Conservation (phyloP, 176 grass and related monocot genomes). For the Oropetium thomaeum region DNA sequence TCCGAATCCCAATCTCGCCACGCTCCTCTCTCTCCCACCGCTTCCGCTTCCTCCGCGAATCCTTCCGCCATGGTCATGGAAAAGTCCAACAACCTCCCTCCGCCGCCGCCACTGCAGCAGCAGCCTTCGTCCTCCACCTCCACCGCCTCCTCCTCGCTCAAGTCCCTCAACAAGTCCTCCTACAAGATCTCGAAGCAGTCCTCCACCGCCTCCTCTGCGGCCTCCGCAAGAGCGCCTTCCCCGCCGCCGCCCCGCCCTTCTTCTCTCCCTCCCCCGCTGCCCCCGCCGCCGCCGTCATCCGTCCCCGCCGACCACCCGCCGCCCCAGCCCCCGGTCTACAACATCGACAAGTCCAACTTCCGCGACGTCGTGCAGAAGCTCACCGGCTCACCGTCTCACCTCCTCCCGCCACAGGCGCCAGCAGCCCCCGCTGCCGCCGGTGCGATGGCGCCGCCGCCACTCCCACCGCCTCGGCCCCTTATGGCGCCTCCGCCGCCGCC, state of each 20-base stretch:
- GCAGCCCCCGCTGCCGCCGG: neutral
- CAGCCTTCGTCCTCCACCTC: neutral
- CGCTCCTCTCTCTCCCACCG: neutral
- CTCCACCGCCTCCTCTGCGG: slow-evolving; percentile 6
- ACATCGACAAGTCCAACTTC: slow-evolving; percentile 96
- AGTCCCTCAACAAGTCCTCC: slow-evolving; percentile 75
- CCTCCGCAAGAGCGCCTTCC: slow-evolving; percentile 21
- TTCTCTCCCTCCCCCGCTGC: neutral
- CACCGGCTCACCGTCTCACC: slow-evolving; percentile 70
- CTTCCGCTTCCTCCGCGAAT: neutral
- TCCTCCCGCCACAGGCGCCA: slow-evolving; percentile 30
- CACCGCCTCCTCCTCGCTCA: slow-evolving; percentile 42
- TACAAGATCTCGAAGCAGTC: slow-evolving; percentile 91
- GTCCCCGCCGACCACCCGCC: slow-evolving; percentile 43
- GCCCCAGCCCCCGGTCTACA: slow-evolving; percentile 80
- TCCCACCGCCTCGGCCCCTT: slow-evolving; percentile 1
- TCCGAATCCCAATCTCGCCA: slow-evolving; percentile 42
- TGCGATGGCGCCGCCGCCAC: neutral
- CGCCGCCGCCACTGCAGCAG: slow-evolving; percentile 26
- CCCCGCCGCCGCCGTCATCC: neutral
- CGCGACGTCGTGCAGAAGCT: slow-evolving; percentile 92
- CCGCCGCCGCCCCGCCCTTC: slow-evolving; percentile 25
- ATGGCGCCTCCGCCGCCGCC: slow-evolving; percentile 16
- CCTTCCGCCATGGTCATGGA: slow-evolving; percentile 42
- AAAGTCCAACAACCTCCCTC: slow-evolving; percentile 32